phyloP scores from a whole-genome alignment of 2,329 filamentous ascomycete species.

The Scopulariopsis brevicaulis region DNA sequence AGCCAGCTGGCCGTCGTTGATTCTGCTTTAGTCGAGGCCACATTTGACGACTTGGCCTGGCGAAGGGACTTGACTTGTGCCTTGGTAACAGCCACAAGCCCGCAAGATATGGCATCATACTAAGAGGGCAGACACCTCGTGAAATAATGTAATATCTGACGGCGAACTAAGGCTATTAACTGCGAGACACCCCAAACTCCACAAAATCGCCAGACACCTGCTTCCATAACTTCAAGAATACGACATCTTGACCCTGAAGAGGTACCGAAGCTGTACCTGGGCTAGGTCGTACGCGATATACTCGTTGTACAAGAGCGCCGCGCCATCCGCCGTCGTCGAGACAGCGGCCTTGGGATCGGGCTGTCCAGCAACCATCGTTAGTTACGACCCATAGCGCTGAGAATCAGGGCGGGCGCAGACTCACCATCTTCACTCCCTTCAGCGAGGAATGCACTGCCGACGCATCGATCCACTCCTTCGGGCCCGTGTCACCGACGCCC shows the following conservation, averaged over 20 bases:
- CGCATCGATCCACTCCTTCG: slow-evolving; percentile 67
- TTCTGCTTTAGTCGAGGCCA: too few relatives aligned
- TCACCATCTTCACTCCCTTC: slow-evolving; percentile 58
- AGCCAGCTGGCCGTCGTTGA: too few relatives aligned
- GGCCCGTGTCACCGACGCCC: slow-evolving; percentile 55
- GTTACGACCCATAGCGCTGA: neutral
- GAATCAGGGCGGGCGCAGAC: slow-evolving; percentile 12
- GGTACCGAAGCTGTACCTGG: slow-evolving; percentile 59
- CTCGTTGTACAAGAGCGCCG: slow-evolving; percentile 56
- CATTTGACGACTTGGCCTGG: too few relatives aligned
- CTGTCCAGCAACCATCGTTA: slow-evolving; percentile 16
- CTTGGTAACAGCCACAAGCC: too few relatives aligned
- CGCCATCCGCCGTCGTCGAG: slow-evolving; percentile 29
- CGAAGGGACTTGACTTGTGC: too few relatives aligned
- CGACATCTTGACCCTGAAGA: slow-evolving; percentile 50
- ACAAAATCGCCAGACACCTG: neutral
- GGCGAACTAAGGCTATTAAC: neutral
- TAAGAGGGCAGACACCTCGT: neutral
- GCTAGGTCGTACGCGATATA: slow-evolving; percentile 61
- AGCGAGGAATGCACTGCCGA: slow-evolving; percentile 51
- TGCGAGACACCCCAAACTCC: neutral
- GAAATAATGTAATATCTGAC: neutral
- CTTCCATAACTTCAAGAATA: neutral
- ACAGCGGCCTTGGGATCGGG: slow-evolving; percentile 38
- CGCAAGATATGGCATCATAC: too few relatives aligned